phyloP scores from a whole-genome alignment of 305 asterid species.

The Rubia peregrina region DNA sequence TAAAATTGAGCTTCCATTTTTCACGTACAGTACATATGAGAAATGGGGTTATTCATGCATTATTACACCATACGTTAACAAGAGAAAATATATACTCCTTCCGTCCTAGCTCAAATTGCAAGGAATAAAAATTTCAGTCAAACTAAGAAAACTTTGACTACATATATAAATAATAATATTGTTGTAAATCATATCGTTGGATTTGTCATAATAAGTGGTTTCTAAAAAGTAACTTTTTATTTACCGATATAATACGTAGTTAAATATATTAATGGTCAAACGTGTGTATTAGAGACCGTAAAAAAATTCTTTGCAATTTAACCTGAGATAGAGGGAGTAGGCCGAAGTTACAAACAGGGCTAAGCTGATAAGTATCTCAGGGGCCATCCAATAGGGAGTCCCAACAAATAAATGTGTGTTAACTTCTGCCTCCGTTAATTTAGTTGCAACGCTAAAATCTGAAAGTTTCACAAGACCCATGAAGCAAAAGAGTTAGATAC shows the following conservation, averaged over 20 bases:
- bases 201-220: no score
- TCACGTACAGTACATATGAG: background rate
- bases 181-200: no score
- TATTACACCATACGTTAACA: background rate
- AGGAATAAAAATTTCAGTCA: no score
- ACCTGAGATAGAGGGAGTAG: background rate
- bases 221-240: no score
- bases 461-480: slow-evolving; percentile 99
- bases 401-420: slow-evolving; percentile 97
- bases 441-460: slow-evolving; percentile 98
- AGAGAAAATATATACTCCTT: background rate
- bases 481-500: slow-evolving; percentile 25
- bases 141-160: no score
- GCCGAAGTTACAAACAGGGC: background rate
- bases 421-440: slow-evolving; percentile 85
- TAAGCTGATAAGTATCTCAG: slow-evolving; percentile 53
- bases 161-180: no score
- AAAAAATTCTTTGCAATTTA: no score
- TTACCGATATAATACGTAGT: no score
- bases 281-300: no score
- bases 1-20: background rate
- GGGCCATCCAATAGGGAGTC: slow-evolving; percentile 99
- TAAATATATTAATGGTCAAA: no score
- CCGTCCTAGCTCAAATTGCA: background rate
- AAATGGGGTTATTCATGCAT: background rate